phyloP scores from a whole-genome alignment of 2,329 filamentous ascomycete genomes.

The Coleophoma cylindrospora region DNA sequence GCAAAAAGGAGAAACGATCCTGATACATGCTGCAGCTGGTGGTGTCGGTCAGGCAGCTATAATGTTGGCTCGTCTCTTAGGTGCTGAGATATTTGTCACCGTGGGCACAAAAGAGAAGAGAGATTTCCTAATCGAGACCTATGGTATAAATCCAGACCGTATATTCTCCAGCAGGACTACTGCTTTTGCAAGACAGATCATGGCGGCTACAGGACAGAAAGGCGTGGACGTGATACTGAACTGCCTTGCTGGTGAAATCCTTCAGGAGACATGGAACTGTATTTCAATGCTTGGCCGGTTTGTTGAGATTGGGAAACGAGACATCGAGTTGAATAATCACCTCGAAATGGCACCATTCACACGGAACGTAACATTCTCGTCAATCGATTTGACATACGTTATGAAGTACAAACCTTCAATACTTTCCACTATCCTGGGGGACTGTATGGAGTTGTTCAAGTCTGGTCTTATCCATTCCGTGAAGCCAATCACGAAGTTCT shows the following conservation, averaged over 20 bases:
- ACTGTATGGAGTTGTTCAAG: background rate
- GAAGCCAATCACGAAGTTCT: slow-evolving; percentile 18
- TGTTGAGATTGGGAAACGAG: slow-evolving; percentile 31
- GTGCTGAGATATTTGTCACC: slow-evolving; percentile 22
- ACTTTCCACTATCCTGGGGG: slow-evolving; percentile 11
- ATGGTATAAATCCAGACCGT: slow-evolving; percentile 2
- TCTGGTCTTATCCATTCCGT: slow-evolving; percentile 11
- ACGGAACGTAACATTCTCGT: slow-evolving; percentile 31
- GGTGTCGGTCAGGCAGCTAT: slow-evolving; percentile 27
- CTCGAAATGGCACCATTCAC: slow-evolving; percentile 30
- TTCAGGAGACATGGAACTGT: slow-evolving; percentile 23
- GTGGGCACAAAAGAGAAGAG: slow-evolving; percentile 9
- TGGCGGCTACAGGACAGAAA: slow-evolving; percentile 8
- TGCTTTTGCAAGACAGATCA: slow-evolving; percentile 18
- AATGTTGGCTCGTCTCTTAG: slow-evolving; percentile 17
- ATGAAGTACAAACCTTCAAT: background rate
- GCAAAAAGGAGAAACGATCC: slow-evolving; percentile 15
- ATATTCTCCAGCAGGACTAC: slow-evolving; percentile 4
- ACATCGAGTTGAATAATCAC: slow-evolving; percentile 14
- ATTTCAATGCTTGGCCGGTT: slow-evolving; percentile 30
- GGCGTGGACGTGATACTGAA: slow-evolving; percentile 22
- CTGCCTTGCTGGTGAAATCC: slow-evolving; percentile 15
- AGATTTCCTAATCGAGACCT: slow-evolving; percentile 9
- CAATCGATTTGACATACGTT: slow-evolving; percentile 27
- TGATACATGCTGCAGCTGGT: slow-evolving; percentile 27